Evolutionary conservation across 306 rosid genomes (phyloP).

Genomic region (Glycyrrhiza uralensis): DNA sequence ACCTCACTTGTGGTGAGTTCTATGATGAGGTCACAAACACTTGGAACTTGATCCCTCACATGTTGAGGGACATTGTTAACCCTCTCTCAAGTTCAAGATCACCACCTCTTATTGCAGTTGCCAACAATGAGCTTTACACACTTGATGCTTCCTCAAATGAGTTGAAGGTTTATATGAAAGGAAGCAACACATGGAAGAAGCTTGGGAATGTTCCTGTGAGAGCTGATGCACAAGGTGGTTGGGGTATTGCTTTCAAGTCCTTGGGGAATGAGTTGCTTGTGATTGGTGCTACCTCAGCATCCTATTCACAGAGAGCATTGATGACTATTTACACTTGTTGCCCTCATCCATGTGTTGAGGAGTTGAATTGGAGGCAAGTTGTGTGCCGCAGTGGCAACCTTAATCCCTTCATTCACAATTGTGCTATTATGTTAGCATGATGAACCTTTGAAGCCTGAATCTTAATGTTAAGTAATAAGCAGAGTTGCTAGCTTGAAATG

Average conservation of each 20-base stretch:
- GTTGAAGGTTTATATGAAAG: constrained; percentile 61
- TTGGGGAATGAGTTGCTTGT: constrained; percentile 73
- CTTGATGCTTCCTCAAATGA: constrained; percentile 54
- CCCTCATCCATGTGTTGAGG: constrained; percentile 51
- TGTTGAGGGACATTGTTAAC: constrained; percentile 48
- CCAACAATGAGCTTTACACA: constrained; percentile 56
- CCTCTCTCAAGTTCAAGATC: constrained; percentile 30
- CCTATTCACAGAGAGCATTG: constrained; percentile 16
- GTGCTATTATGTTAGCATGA: constrained; percentile 77
- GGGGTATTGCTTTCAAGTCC: constrained; percentile 88
- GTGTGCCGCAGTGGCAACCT: constrained; percentile 38
- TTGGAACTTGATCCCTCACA: constrained; percentile 64
- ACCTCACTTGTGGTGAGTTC: constrained; percentile 58
- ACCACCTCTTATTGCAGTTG: constrained; percentile 77
- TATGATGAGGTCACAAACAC: constrained; percentile 46
- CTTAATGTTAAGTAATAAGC: constrained; percentile 19
- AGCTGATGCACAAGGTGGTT: constrained; percentile 57
- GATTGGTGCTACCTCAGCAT: constrained; percentile 50
- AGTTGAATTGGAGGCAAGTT: constrained; percentile 58
- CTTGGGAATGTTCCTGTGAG: constrained; percentile 64
- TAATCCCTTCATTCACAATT: constrained; percentile 58
- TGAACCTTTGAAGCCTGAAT: constrained; percentile 37
- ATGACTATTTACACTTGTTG: constrained; percentile 51
- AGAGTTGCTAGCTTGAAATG: neutral
- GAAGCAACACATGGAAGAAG: constrained; percentile 59